A percentile compares a stretch with the other conserved stretches of the same genome.
Conservation (phyloP, 2,329 filamentous ascomycete species). For the Albophoma yamanashiensis region DNA sequence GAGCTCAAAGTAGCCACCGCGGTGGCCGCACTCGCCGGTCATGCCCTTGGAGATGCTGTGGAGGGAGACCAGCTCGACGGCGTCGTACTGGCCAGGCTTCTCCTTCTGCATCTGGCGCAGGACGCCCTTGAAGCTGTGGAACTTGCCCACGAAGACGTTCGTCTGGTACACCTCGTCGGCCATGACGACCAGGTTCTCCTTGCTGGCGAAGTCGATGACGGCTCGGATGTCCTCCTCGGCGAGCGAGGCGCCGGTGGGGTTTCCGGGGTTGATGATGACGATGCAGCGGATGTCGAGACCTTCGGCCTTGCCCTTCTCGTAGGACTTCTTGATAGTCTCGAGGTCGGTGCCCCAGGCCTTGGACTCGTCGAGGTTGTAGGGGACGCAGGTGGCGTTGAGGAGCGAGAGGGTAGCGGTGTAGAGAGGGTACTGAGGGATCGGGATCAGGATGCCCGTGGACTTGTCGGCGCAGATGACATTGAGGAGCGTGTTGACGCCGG, state of each 20-base stretch:
- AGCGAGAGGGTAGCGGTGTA: conserved; percentile 89
- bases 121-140: conserved; percentile 89
- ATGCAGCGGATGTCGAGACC: conserved; percentile 86
- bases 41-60: conserved; percentile 97
- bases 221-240: conserved; percentile 66
- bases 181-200: conserved; percentile 79
- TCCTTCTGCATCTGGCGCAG: conserved; percentile 73
- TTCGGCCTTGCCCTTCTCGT: conserved; percentile 62
- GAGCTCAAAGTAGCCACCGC: conserved; percentile 95
- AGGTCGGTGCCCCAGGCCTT: conserved; percentile 83
- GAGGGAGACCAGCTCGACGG: conserved; percentile 80
- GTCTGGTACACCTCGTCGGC: conserved; percentile 99
- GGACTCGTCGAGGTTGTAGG: conserved; percentile 86
- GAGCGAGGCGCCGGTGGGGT: conserved; percentile 87
- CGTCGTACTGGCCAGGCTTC: conserved; percentile 65
- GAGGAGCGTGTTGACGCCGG: conserved; percentile 88
- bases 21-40: conserved; percentile 96
- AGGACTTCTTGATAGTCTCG: conserved; percentile 60
- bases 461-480: conserved; percentile 74
- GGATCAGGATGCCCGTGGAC: conserved; percentile 76
- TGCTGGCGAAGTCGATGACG: conserved; percentile 77
- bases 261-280: conserved; percentile 96
- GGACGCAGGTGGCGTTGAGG: conserved; percentile 76
- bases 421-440: conserved; percentile 95
- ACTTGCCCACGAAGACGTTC: conserved; percentile 90